Base-by-base conservation (phyloP, 129 eudicot genomes). In the Flaveria linearis region DNA sequence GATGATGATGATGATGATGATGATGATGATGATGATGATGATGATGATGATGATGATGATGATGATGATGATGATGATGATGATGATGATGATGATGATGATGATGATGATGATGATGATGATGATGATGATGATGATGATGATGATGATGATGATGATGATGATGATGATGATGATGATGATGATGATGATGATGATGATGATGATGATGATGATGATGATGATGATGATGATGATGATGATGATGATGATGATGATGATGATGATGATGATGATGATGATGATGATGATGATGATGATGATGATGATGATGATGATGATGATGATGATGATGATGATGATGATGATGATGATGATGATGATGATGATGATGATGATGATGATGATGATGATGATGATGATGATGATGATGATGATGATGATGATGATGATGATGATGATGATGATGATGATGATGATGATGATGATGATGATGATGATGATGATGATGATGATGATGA, bases 101-200 rank as follows among this genome's bases (percentile, higher is more conserved):
- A 20, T 20, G 22, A 20, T 20, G 22, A 20, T 20, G 22, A 25
- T 25, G 26, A 25, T 25, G 2, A 25, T 25, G 26, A 25, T 1
- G 85, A 84, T 75, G 91, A 94, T 76, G 49, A 18, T 46, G 22
- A 20, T 20, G 22, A 20, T 20, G 22, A 20, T 20, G 22, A 20
- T 20, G 22, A 20, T 20, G 22, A 25, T 25, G 26, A 25, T 25
- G 2, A 25, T 25, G 26, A 25, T 1, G 85, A 84, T 75, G 91
- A 94, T 76, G 49, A 18, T 46, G 22, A 20, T 20, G 22, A 20
- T 20, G 22, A 20, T 20, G 22, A 20, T 20, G 22, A 20, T 20
- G 22, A 25, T 25, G 26, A 25, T 25, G 2, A 25, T 25, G 26
- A 25, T 1, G 85, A 84, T 75, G 91, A 94, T 76, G 49, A 18